Conservation (phyloP, 345 rosid genomes). For the Lenwebbia sp. region DNA sequence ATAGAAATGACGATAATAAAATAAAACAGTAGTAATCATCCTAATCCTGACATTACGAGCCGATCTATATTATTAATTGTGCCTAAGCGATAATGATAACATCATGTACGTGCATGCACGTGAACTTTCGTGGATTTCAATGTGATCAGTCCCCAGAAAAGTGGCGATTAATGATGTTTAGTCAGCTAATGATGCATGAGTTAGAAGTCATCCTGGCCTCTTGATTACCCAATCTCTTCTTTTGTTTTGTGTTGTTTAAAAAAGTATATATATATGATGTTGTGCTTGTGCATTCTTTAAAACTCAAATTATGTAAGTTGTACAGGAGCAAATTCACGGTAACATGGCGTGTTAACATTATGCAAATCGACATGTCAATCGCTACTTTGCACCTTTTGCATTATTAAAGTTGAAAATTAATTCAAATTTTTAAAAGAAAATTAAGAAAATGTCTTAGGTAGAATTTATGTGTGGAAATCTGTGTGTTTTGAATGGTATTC, state of each 20-base stretch:
- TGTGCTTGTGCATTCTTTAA: no score
- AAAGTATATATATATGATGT: not conserved
- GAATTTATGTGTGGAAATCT: rapidly evolving
- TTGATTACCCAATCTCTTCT: not conserved
- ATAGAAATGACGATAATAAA: not conserved
- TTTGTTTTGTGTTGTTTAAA: not conserved
- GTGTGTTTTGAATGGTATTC: not conserved
- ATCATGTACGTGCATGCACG: not conserved
- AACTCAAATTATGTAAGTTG: no score
- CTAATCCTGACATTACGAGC: not conserved
- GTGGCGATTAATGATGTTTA: not conserved
- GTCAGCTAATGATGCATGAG: not conserved
- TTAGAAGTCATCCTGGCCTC: not conserved
- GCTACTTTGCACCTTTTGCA: not conserved
- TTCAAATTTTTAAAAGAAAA: not conserved
- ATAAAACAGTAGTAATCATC: not conserved
- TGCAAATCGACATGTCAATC: not conserved
- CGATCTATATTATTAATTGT: not conserved
- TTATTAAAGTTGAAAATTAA: not conserved
- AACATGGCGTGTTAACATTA: no score
- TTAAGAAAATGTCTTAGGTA: not conserved
- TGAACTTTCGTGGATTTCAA: not conserved
- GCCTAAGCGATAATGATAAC: not conserved
- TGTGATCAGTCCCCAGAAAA: not conserved
- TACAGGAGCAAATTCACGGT: no score